Conservation (phyloP, 345 rosid genomes). For the Populus pruinosa region DNA sequence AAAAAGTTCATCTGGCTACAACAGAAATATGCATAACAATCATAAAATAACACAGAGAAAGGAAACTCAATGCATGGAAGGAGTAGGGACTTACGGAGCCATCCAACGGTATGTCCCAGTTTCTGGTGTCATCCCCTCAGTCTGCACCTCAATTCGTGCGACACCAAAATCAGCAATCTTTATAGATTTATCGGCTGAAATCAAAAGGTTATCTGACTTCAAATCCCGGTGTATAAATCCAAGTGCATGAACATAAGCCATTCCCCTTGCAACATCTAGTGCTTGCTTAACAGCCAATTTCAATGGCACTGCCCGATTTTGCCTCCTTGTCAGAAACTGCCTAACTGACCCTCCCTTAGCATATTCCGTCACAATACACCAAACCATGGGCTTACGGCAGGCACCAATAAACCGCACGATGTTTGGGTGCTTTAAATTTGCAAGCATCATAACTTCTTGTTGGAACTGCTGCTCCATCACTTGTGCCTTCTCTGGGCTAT, state of each 20-base stretch:
- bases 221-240: constrained; percentile 27
- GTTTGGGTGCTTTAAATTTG: constrained; percentile 26
- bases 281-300: constrained; percentile 37
- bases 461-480: constrained; percentile 35
- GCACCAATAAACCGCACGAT: constrained; percentile 30
- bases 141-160: constrained; percentile 35
- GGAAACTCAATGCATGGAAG: not conserved
- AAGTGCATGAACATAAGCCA: constrained; percentile 32
- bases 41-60: not conserved
- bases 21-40: not conserved
- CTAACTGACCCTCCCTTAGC: constrained; percentile 35
- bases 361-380: constrained; percentile 34
- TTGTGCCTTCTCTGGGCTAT: constrained; percentile 26
- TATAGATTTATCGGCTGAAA: constrained; percentile 24
- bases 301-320: constrained; percentile 27
- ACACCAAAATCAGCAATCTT: constrained; percentile 35
- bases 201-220: constrained; percentile 31
- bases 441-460: constrained; percentile 33
- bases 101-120: constrained; percentile 37
- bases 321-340: constrained; percentile 20
- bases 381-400: constrained; percentile 30
- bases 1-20: not conserved
- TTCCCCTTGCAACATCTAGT: constrained; percentile 30
- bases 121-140: constrained; percentile 37
- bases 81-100: constrained; percentile 28